Conservation (phyloP, 2,329 filamentous ascomycete species). For the Sarocladium kiliense region DNA sequence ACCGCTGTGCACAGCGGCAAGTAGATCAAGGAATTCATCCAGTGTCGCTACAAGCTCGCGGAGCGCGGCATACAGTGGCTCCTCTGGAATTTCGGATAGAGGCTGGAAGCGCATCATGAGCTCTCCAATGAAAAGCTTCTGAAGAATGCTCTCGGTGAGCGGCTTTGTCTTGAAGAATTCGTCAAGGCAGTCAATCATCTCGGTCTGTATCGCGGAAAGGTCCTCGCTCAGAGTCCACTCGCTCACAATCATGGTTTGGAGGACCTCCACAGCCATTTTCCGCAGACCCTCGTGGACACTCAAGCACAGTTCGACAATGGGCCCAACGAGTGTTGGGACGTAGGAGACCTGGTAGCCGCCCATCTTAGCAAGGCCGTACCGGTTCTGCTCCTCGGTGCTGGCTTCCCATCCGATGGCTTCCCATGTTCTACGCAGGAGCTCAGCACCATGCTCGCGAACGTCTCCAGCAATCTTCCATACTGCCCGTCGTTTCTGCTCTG, state of each 20-base stretch:
- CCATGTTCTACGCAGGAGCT: constrained; percentile 81
- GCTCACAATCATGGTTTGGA: constrained; percentile 97
- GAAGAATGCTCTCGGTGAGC: constrained; percentile 80
- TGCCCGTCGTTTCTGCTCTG: constrained; percentile 90
- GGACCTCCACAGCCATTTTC: constrained; percentile 82
- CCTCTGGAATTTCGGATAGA: constrained; percentile 59
- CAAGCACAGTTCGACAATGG: constrained; percentile 88
- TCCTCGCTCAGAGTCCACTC: constrained; percentile 97
- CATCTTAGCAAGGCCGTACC: constrained; percentile 77
- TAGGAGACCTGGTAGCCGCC: constrained; percentile 98
- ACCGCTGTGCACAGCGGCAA: constrained; percentile 82
- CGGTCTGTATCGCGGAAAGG: constrained; percentile 83
- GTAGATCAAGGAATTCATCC: constrained; percentile 83
- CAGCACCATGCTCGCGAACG: constrained; percentile 85
- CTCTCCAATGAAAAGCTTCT: constrained; percentile 89
- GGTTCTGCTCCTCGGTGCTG: constrained; percentile 67
- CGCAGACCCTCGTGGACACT: constrained; percentile 91
- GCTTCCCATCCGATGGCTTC: constrained; percentile 97
- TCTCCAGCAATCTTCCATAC: constrained; percentile 99
- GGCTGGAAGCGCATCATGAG: constrained; percentile 75
- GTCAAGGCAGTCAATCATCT: constrained; percentile 94
- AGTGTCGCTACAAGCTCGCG: constrained; percentile 77
- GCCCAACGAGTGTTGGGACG: constrained; percentile 83
- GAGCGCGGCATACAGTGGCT: constrained; percentile 70
- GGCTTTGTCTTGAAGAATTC: constrained; percentile 83